These are phyloP conservation scores for Plasmodium chabaudi DNA, from an alignment of 169 alveolate species.

Conservation along the genomic window DNA sequence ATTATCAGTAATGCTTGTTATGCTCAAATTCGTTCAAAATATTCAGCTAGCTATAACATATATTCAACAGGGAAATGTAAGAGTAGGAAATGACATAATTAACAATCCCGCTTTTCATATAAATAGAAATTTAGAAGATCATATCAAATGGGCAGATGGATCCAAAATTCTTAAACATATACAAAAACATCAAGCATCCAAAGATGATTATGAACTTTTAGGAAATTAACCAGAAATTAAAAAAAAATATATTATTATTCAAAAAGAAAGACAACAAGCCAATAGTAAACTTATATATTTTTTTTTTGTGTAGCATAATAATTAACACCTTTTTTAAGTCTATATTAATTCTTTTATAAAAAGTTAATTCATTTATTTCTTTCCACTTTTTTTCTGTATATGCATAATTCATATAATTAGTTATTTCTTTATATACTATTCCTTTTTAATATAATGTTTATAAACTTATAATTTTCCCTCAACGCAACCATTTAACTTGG, in stretches of 20 bases:
- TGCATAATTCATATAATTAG: too few species aligned
- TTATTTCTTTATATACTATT: too few species aligned
- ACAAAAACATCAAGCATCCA: constrained; percentile 76
- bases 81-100: constrained; percentile 96
- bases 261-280: too few species aligned
- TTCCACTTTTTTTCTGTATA: too few species aligned
- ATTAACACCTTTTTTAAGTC: too few species aligned
- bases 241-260: neutral
- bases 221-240: constrained; percentile 79
- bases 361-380: too few species aligned
- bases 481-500: too few species aligned
- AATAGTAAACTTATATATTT: too few species aligned
- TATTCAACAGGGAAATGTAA: constrained; percentile 97
- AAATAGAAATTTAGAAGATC: constrained; percentile 96
- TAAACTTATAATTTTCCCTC: too few species aligned
- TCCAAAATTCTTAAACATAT: constrained; percentile 89
- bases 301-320: too few species aligned
- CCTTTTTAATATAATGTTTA: too few species aligned
- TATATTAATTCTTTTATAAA: too few species aligned
- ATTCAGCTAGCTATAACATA: constrained; percentile 95
- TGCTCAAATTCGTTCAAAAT: constrained; percentile 94
- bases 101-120: constrained; percentile 97
- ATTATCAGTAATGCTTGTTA: constrained; percentile 95
- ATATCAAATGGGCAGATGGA: constrained; percentile 97
- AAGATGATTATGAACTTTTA: constrained; percentile 84